These are phyloP conservation scores for Baeospora myosura DNA, from an alignment of 1,284 basidiomycete species.

Conservation along the genomic window DNA sequence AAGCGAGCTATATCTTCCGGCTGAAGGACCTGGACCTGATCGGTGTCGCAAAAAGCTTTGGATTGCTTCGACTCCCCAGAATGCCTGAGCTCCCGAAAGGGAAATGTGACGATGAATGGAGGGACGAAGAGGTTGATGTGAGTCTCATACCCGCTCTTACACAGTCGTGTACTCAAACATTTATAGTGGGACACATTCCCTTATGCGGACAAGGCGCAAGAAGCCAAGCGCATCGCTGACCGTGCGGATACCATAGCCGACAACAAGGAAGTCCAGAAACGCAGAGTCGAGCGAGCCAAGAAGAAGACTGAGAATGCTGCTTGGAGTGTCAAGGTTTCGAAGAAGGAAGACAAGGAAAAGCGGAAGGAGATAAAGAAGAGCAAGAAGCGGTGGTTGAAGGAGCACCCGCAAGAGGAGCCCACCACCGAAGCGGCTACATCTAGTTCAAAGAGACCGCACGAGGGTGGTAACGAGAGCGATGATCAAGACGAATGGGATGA, in stretches of 20 bases:
- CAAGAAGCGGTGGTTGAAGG: slow-evolving; percentile 65
- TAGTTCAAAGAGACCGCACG: neutral
- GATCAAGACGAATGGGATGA: slow-evolving; percentile 60
- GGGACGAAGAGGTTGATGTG: slow-evolving; percentile 71
- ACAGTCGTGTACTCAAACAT: slow-evolving; percentile 2
- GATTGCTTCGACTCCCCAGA: slow-evolving; percentile 82
- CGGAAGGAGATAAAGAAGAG: slow-evolving; percentile 64
- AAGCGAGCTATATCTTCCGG: slow-evolving; percentile 94
- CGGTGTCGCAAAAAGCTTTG: slow-evolving; percentile 81
- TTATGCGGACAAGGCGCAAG: slow-evolving; percentile 75
- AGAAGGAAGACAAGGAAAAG: slow-evolving; percentile 57
- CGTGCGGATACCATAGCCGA: slow-evolving; percentile 22
- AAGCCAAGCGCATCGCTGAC: slow-evolving; percentile 63
- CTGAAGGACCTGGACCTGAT: slow-evolving; percentile 80
- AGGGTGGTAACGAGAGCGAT: slow-evolving; percentile 1
- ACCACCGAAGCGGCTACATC: neutral
- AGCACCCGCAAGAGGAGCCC: slow-evolving; percentile 20
- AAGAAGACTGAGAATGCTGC: slow-evolving; percentile 60
- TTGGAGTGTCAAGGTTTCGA: slow-evolving; percentile 67
- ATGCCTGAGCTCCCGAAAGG: slow-evolving; percentile 93
- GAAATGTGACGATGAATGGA: slow-evolving; percentile 48
- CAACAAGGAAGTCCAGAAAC: slow-evolving; percentile 30
- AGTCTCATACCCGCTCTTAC: slow-evolving; percentile 23
- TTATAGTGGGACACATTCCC: slow-evolving; percentile 73
- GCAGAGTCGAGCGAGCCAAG: slow-evolving; percentile 34